Conservation (phyloP, 2,329 filamentous ascomycete species). For the Fusarium brachygibbosum region DNA sequence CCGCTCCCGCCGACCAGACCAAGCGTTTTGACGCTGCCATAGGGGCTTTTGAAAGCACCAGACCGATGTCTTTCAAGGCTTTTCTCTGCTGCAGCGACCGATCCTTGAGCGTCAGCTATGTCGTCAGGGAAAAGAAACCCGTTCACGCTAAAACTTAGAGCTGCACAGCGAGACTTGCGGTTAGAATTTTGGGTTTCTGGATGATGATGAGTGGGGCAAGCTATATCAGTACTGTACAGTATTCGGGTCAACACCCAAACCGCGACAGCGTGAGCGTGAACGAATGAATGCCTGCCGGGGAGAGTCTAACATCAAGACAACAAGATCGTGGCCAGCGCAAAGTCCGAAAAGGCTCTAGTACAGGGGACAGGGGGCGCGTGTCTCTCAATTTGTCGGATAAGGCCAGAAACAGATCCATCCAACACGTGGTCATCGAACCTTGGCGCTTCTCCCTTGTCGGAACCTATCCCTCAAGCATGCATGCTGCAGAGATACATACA, state of each 20-base stretch:
- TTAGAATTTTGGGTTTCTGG: neutral
- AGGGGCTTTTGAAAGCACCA: neutral
- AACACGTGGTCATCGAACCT: slow-evolving; percentile 46
- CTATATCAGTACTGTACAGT: slow-evolving; percentile 3
- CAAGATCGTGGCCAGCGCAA: slow-evolving; percentile 31
- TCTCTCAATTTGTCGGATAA: slow-evolving; percentile 45
- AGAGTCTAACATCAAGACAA: slow-evolving; percentile 20
- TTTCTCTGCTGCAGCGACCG: neutral
- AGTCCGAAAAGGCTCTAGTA: slow-evolving; percentile 34
- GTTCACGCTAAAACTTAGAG: neutral
- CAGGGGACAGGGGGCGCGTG: slow-evolving; percentile 30
- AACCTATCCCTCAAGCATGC: neutral
- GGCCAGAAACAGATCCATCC: slow-evolving; percentile 45
- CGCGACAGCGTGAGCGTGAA: slow-evolving; percentile 12
- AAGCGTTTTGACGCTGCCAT: neutral
- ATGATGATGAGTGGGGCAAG: neutral
- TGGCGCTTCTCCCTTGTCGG: slow-evolving; percentile 28
- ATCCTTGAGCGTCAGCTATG: slow-evolving; percentile 12
- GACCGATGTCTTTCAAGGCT: neutral
- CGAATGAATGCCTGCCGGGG: slow-evolving; percentile 10
- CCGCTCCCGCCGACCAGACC: neutral
- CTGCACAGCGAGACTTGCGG: neutral
- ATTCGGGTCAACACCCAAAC: slow-evolving; percentile 16
- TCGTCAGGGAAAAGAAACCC: slow-evolving; percentile 22
- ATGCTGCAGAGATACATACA: neutral